Evolutionary conservation across 148 eudicot species (phyloP), one percentile per base, ranked within the genome.

Genomic region (Rhododendron simsii): DNA sequence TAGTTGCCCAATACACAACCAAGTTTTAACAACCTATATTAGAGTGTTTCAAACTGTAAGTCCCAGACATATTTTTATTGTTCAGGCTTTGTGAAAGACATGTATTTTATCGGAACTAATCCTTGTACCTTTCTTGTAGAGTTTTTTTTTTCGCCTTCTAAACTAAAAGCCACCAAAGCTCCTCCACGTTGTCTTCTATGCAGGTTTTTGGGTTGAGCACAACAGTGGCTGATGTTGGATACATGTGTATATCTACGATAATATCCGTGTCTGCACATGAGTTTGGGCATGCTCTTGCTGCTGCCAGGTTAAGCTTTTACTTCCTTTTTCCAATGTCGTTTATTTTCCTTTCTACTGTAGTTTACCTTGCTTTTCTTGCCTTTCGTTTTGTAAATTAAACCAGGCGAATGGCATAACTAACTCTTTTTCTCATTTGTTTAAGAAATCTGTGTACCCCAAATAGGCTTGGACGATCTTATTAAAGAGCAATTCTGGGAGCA

Each of bases 221-320:
- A 87, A 91, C 96, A 41, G 73, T 93, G 78, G 13, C 88, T 88
- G 94, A 92, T 88, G 83, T 93, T 88, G 95, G 94, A 85, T 93
- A 87, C 84, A 73, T 94, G 87, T 86, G 92, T 63, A 63, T 91
- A 76, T 92, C 98, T 81, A 90, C 99, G 11, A 67, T 93, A 35
- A 77, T 95, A 84, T 92, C 96, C 86, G 93, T 97, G 30, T 78
- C 86, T 78, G 91, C 88, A 76, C 99, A 97, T 93, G 99, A 97
- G 88, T 86, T 95, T 87, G 99, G 98, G 81, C 99, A 96, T 88
- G 99, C 98, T 78, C 88, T 92, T 90, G 95, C 99, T 87, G 99
- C 99, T 85, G 94, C 99, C 81, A 94, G 99, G 99, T 97, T 89
- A 92, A 87, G 83, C 82, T 86, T 74, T 67, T 55, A 28, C 86